These are phyloP conservation scores for Volvox reticuliferus DNA, from an alignment of 139 green algal genomes.

Conservation along the genomic window DNA sequence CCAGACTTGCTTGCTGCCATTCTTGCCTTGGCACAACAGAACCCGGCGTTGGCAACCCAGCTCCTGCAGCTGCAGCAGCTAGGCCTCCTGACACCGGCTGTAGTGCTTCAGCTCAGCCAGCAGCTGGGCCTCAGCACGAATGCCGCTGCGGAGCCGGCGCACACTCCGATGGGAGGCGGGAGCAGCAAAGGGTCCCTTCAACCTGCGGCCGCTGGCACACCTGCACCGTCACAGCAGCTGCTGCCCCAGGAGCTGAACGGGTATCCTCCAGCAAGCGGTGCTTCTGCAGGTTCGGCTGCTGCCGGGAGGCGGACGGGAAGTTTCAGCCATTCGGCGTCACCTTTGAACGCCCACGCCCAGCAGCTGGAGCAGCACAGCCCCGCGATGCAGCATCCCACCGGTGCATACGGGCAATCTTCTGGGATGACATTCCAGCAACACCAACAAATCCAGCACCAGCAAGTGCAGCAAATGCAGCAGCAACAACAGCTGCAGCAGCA, in stretches of 20 bases:
- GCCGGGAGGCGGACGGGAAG: too few relatives aligned
- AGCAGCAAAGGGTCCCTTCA: background rate
- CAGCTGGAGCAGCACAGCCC: background rate
- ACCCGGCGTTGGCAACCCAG: background rate
- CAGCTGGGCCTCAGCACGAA: background rate
- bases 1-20: background rate
- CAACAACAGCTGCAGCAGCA: background rate
- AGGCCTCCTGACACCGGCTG: background rate
- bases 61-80: constrained; percentile 5
- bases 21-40: background rate
- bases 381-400: background rate
- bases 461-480: too few relatives aligned
- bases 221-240: background rate
- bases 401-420: too few relatives aligned
- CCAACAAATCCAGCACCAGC: too few relatives aligned
- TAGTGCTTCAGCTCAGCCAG: background rate
- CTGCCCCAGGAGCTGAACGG: background rate
- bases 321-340: too few relatives aligned
- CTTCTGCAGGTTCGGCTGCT: too few relatives aligned
- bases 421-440: too few relatives aligned
- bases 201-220: background rate
- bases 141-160: background rate
- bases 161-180: background rate
- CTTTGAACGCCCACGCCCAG: too few relatives aligned
- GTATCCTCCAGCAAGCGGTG: too few relatives aligned